These are phyloP conservation scores for Umbilicaria muhlenbergii DNA, from an alignment of 495 filamentous ascomycete genomes.

Conservation along the genomic window DNA sequence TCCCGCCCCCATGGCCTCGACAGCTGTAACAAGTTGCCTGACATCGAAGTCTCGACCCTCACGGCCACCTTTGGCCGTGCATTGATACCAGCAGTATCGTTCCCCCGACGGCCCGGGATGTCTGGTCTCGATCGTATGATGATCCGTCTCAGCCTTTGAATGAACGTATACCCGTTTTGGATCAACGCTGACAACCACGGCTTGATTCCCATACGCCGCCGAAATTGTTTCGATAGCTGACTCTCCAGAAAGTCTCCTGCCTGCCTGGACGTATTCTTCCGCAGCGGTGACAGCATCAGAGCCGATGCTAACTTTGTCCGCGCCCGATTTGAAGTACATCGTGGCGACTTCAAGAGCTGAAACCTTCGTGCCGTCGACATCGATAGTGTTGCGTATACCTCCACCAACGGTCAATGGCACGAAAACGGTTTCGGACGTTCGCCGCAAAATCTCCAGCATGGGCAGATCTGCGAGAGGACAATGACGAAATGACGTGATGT, in stretches of 20 bases:
- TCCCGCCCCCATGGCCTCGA: conserved; percentile 90
- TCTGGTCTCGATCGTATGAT: conserved; percentile 60
- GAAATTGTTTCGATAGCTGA: conserved; percentile 94
- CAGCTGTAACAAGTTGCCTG: conserved; percentile 67
- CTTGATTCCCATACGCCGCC: conserved; percentile 86
- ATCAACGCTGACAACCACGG: conserved; percentile 91
- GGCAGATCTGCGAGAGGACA: conserved; percentile 81
- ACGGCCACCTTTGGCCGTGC: conserved; percentile 87
- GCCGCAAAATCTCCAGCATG: conserved; percentile 85
- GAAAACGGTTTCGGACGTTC: conserved; percentile 82
- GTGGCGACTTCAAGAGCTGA: conserved; percentile 84
- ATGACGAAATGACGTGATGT: conserved; percentile 95
- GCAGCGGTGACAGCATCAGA: conserved; percentile 87
- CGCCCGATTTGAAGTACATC: conserved; percentile 94
- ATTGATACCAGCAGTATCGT: conserved; percentile 88
- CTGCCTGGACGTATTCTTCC: conserved; percentile 64
- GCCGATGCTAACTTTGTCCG: conserved; percentile 97
- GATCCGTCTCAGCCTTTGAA: conserved; percentile 51
- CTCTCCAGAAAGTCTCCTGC: conserved; percentile 51
- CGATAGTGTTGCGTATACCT: conserved; percentile 80
- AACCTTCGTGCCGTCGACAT: conserved; percentile 74
- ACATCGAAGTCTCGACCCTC: conserved; percentile 88
- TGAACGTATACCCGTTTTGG: conserved; percentile 81
- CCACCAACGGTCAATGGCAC: conserved; percentile 95
- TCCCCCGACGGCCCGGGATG: conserved; percentile 62